A percentile compares a stretch with the other conserved stretches of the same genome.
phyloP scores from a whole-genome alignment of 768 basidiomycete species.

The Mycena alexandri region DNA sequence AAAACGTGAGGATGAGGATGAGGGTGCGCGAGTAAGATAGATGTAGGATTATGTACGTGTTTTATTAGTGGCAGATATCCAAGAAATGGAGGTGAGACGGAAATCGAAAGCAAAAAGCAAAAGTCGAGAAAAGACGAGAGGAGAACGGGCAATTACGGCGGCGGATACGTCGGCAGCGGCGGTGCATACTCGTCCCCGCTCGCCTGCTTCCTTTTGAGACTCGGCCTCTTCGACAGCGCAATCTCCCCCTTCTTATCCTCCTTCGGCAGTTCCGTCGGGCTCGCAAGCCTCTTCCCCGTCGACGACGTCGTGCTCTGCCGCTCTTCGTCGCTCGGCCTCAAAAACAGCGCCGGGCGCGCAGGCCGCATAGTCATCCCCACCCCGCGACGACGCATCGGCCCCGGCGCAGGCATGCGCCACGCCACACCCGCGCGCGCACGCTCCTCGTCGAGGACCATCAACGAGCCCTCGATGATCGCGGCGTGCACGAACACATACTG shows the following conservation, averaged over 20 bases:
- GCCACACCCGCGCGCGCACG: constrained; percentile 48
- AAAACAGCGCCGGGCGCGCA: constrained; percentile 34
- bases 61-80: not conserved
- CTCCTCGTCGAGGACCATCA: constrained; percentile 84
- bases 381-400: constrained; percentile 11
- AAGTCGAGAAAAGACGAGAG: not conserved
- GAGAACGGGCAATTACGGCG: not conserved
- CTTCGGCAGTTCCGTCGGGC: constrained; percentile 77
- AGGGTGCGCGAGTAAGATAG: not conserved
- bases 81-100: constrained; percentile 2
- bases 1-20: not conserved
- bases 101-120: not conserved
- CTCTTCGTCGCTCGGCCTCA: constrained; percentile 22
- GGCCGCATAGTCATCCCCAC: constrained; percentile 1
- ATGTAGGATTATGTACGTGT: not conserved
- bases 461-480: constrained; percentile 83
- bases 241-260: constrained; percentile 70
- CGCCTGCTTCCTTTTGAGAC: constrained; percentile 64
- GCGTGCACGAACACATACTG: constrained; percentile 96
- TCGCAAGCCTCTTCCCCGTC: constrained; percentile 74
- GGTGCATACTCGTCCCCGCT: constrained; percentile 23
- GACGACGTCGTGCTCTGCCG: constrained; percentile 48
- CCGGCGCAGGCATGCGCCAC: constrained; percentile 22
- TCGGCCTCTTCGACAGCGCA: constrained; percentile 74
- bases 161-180: constrained; percentile 32